These are phyloP conservation scores for Themeda triandra DNA, from an alignment of 176 grass and related monocot genomes.

Conservation along the genomic window DNA sequence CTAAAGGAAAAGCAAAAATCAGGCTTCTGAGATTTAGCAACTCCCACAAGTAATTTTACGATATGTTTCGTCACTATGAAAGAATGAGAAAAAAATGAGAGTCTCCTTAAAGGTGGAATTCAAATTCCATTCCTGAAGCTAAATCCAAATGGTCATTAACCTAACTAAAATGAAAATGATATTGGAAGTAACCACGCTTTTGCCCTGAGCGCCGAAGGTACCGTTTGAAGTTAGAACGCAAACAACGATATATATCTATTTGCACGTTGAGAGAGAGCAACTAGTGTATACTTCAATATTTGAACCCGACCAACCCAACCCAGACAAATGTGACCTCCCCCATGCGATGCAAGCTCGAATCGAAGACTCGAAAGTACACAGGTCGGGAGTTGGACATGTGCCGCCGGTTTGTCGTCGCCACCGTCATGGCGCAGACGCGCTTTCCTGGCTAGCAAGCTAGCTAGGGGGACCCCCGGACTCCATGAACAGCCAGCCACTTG, in stretches of 20 bases:
- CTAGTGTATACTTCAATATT: too few species aligned
- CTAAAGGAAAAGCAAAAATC: too few species aligned
- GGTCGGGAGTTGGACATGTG: neutral
- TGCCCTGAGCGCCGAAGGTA: neutral
- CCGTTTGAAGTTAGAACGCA: neutral
- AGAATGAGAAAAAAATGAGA: neutral
- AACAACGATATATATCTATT: neutral
- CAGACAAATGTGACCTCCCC: constrained; percentile 22
- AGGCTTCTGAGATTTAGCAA: too few species aligned
- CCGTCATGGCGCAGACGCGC: constrained; percentile 26
- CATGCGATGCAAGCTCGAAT: neutral
- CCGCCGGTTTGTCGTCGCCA: constrained; percentile 13
- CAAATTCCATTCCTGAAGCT: neutral
- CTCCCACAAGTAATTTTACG: neutral
- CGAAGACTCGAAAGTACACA: neutral
- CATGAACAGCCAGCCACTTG: neutral
- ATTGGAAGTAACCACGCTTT: neutral
- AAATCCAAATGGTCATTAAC: neutral
- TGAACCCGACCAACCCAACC: constrained; percentile 32
- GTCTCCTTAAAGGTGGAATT: neutral
- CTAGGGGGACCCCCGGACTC: neutral
- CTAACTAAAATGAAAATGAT: neutral
- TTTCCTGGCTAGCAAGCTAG: neutral
- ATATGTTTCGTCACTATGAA: neutral
- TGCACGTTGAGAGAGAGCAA: neutral